Conservation (phyloP, 2,329 filamentous ascomycete species). For the Sporothrix humicola region DNA sequence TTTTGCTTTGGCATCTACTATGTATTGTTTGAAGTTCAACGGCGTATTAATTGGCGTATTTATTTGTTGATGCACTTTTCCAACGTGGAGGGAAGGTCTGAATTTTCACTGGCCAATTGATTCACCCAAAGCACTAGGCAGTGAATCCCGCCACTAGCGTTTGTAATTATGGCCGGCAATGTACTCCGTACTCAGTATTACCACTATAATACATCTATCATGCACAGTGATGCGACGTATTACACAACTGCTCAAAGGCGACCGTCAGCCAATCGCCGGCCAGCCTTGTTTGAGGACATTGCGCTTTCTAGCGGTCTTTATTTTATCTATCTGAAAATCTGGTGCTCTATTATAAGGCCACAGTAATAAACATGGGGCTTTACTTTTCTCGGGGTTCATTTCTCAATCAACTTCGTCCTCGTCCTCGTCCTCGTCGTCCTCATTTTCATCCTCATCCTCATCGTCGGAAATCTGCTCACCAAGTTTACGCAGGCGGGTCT, state of each 20-base stretch:
- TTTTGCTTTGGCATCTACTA: slow-evolving; percentile 6
- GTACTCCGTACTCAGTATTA: too few relatives aligned
- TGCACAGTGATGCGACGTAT: not conserved
- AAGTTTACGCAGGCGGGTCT: slow-evolving; percentile 67
- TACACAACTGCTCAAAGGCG: not conserved
- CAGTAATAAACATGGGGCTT: not conserved
- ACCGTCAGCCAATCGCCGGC: not conserved
- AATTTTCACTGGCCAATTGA: slow-evolving; percentile 33
- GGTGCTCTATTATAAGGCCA: too few relatives aligned
- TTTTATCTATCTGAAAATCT: too few relatives aligned
- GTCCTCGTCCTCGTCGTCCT: slow-evolving; percentile 55
- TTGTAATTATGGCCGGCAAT: not conserved
- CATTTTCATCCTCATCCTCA: slow-evolving; percentile 69
- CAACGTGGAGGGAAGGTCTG: not conserved
- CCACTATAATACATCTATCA: not conserved
- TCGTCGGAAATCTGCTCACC: slow-evolving; percentile 76
- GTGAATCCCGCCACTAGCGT: slow-evolving; percentile 31
- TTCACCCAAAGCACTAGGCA: slow-evolving; percentile 1
- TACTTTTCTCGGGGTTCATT: slow-evolving; percentile 38
- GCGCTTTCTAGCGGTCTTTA: too few relatives aligned
- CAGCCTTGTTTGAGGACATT: not conserved
- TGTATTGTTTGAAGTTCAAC: not conserved
- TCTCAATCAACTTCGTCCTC: slow-evolving; percentile 40
- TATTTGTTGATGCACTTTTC: not conserved
- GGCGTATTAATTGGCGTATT: too few relatives aligned